Base-by-base conservation (phyloP, 1,139 yeast genomes). In the Taphrina betulina region DNA sequence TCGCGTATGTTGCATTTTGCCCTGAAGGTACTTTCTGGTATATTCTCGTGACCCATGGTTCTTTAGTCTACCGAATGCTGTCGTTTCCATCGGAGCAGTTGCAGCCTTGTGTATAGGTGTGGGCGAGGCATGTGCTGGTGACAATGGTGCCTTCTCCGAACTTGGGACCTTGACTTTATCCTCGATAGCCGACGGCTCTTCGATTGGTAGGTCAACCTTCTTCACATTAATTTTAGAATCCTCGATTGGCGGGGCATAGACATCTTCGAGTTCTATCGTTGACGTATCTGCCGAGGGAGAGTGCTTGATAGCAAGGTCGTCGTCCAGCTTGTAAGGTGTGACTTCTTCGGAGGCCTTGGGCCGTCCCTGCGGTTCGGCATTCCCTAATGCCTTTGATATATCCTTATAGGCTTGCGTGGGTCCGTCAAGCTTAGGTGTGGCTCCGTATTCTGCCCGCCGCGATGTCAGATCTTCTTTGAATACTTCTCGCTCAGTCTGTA, bases 371-470 rank as follows among this genome's bases (percentile, higher is more conserved):
- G 46, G 54, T 10, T 20, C 34, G 5, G 46, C n/a, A 19, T 40
- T 40, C 23, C 54, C 54, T 5, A 50, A 33, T 5, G 54, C 54
- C 20, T 17, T 14, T n/a, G 36, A 24, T 3, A 50, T 38, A 19
- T 50, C 54, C 24, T 50, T 50, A 41, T 50, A 38, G n/a, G 54
- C 46, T 29, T 41, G 34, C 29, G 31, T 50, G 2, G 44, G 37
- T n/a, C 19, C 46, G 12, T 34, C 37, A 12, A 50, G 34, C n/a
- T 38, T 50, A 8, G 54, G 54, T 3, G 54, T 50, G 3, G 54
- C 54, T 10, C 54, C 54, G 24, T 50, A 50, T 40, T 50, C 54
- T 2, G 54, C 54, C 14, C 54, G 54, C 20, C 54, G 45, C 22
- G 54, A 41, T 14, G 34, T 28, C 14, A 50, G 22, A 19, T 50